These are phyloP conservation scores for Fomes fomentarius DNA, from an alignment of 1,284 basidiomycete species.

Conservation along the genomic window DNA sequence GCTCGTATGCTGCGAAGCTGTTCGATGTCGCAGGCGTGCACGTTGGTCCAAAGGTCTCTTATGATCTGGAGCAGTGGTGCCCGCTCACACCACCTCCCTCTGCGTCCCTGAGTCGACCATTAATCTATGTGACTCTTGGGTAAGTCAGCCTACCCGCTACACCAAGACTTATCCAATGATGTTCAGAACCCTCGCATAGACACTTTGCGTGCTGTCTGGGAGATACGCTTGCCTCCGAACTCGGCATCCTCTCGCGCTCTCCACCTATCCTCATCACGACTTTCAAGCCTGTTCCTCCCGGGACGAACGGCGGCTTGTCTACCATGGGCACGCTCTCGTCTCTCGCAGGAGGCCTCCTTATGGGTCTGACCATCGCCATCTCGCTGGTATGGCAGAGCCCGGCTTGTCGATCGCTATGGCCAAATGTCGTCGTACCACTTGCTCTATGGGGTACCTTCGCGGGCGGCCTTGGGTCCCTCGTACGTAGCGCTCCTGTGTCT, in stretches of 20 bases:
- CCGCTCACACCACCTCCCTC: slow-evolving; percentile 44
- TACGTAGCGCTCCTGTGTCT: no score
- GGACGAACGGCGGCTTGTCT: slow-evolving; percentile 91
- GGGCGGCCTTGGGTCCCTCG: slow-evolving; percentile 79
- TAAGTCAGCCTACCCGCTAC: slow-evolving; percentile 37
- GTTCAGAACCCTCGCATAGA: slow-evolving; percentile 43
- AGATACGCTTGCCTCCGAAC: slow-evolving; percentile 81
- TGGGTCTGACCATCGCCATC: slow-evolving; percentile 64
- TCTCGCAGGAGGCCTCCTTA: slow-evolving; percentile 71
- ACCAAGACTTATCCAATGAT: background rate
- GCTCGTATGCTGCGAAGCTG: slow-evolving; percentile 27
- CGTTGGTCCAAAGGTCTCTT: slow-evolving; percentile 19
- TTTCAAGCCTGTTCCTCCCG: slow-evolving; percentile 74
- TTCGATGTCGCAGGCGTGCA: slow-evolving; percentile 20
- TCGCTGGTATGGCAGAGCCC: slow-evolving; percentile 69
- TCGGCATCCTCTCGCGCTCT: slow-evolving; percentile 78
- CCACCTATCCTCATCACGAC: slow-evolving; percentile 80
- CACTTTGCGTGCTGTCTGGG: slow-evolving; percentile 86
- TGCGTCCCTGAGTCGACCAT: slow-evolving; percentile 54
- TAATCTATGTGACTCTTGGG: slow-evolving; percentile 75
- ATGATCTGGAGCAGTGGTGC: slow-evolving; percentile 53
- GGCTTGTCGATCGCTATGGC: slow-evolving; percentile 44
- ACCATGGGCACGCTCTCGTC: slow-evolving; percentile 76
- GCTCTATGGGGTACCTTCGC: slow-evolving; percentile 62
- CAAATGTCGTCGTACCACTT: slow-evolving; percentile 45